Evolutionary conservation across 73 alveolate species (phyloP).

Genomic region (Tetrahymena elliotti): DNA sequence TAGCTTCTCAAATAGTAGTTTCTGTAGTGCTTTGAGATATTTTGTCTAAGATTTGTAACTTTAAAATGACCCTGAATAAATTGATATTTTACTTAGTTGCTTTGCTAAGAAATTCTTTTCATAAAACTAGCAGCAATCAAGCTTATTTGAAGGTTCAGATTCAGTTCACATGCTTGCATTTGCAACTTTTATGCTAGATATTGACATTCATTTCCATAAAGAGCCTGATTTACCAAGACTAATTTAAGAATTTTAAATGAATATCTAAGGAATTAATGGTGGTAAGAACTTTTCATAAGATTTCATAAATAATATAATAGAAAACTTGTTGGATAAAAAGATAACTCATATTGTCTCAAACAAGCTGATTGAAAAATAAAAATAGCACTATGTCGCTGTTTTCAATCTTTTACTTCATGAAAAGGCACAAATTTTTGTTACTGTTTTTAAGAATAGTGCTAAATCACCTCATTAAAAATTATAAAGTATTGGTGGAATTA

Average conservation of each 20-base stretch:
- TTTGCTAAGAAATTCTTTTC: neutral
- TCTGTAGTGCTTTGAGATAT: neutral
- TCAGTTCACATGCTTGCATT: slow-evolving; percentile 34
- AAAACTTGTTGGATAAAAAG: neutral
- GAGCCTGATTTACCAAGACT: neutral
- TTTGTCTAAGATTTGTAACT: neutral
- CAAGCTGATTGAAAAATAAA: neutral
- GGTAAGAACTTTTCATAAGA: neutral
- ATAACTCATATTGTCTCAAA: neutral
- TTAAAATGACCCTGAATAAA: neutral
- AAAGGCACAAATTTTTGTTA: neutral
- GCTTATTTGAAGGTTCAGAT: neutral
- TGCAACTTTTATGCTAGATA: slow-evolving; percentile 27
- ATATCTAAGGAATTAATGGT: neutral
- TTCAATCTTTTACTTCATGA: neutral
- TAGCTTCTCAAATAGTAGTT: neutral
- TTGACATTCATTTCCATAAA: neutral
- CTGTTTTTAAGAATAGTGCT: neutral
- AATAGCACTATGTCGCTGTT: neutral
- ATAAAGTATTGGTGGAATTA: neutral
- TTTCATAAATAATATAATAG: neutral
- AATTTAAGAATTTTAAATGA: neutral
- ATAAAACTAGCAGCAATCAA: neutral
- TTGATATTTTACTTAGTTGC: neutral
- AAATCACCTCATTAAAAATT: neutral